Conservation (phyloP, 1,284 basidiomycete species). For the Apiotrichum sp. region DNA sequence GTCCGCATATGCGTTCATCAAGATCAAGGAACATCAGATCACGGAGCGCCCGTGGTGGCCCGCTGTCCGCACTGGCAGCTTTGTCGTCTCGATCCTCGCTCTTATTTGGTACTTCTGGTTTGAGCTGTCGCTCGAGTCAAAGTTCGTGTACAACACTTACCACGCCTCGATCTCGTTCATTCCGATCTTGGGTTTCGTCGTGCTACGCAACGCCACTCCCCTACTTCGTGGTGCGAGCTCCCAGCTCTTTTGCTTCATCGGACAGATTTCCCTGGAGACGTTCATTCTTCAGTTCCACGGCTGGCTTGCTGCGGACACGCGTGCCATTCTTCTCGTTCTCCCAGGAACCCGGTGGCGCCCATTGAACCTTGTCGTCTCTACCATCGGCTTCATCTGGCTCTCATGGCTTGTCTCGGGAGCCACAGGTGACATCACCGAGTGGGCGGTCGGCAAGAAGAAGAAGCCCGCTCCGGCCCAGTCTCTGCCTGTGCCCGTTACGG, state of each 20-base stretch:
- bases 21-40: conserved; percentile 65
- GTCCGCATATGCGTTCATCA: conserved; percentile 64
- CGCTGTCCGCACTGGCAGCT: conserved; percentile 50
- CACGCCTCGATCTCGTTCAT: conserved; percentile 77
- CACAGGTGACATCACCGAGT: conserved; percentile 64
- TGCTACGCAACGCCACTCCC: conserved; percentile 67
- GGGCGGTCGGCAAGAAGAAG: conserved; percentile 56
- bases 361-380: conserved; percentile 68
- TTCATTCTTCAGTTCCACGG: conserved; percentile 86
- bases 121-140: conserved; percentile 65
- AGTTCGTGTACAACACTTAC: conserved; percentile 76
- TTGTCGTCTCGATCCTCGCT: conserved; percentile 53
- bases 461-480: conserved; percentile 1
- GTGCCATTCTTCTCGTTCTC: conserved; percentile 70
- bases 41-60: conserved; percentile 65
- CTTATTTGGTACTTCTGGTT: conserved; percentile 75
- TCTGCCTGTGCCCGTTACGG: conserved; percentile 28
- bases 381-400: conserved; percentile 69
- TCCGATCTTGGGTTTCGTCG: conserved; percentile 67
- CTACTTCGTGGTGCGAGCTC: conserved; percentile 64
- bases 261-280: conserved; percentile 73
- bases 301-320: conserved; percentile 81
- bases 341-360: conserved; percentile 66
- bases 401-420: conserved; percentile 69
- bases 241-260: conserved; percentile 68